Evolutionary conservation across 1,284 basidiomycete genomes (phyloP).

Genomic region (Cutaneotrichosporon spelunceum): DNA sequence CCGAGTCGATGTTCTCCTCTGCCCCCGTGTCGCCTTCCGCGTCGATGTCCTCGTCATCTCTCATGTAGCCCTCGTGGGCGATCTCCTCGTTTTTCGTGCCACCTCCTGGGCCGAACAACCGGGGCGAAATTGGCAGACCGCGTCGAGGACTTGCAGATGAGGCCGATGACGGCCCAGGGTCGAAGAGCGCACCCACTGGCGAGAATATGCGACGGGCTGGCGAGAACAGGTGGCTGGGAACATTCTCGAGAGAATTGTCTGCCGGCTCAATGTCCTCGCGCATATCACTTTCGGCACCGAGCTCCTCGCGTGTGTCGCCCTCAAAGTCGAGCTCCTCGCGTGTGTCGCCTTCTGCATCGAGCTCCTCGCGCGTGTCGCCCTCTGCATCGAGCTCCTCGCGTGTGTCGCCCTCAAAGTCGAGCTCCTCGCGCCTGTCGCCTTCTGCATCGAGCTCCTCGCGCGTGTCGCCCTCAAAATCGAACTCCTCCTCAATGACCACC

Average conservation of each 20-base stretch:
- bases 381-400: conserved; percentile 6
- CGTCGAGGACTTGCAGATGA: background rate
- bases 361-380: conserved; percentile 8
- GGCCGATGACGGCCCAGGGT: background rate
- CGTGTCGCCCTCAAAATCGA: conserved; percentile 13
- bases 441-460: background rate
- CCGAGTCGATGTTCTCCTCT: background rate
- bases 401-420: no score
- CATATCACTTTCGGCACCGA: conserved; percentile 11
- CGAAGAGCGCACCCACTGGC: background rate
- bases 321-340: no score
- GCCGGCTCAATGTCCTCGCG: background rate
- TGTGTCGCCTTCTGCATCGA: background rate
- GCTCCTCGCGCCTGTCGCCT: background rate
- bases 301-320: no score
- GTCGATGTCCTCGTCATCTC: background rate
- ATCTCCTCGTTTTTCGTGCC: background rate
- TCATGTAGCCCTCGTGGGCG: background rate
- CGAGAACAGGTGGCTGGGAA: background rate
- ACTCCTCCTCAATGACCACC: background rate
- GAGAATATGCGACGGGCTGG: background rate
- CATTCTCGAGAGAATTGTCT: background rate
- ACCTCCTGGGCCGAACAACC: no score
- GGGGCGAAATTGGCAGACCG: background rate
- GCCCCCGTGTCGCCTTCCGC: background rate